A percentile compares a stretch with the other conserved stretches of the same genome.
These are phyloP conservation scores for Chaetomium strumarium DNA, from an alignment of 2,329 filamentous ascomycete genomes.

Conservation along the genomic window DNA sequence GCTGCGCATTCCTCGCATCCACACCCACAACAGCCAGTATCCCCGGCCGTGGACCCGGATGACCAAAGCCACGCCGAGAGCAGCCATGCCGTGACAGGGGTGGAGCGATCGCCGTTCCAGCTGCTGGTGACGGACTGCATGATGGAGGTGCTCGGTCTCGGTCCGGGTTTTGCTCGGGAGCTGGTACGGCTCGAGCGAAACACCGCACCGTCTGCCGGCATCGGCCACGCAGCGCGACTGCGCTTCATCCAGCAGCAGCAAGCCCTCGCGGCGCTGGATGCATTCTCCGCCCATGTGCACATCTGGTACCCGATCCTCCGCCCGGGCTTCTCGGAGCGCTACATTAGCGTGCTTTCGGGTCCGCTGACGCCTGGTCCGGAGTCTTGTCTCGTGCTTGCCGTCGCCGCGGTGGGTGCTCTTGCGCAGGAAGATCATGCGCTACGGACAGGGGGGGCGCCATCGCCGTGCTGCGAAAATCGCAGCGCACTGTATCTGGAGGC, in stretches of 20 bases:
- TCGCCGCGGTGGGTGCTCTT: constrained; percentile 2
- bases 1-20: background rate
- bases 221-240: background rate
- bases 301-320: constrained; percentile 6
- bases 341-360: background rate
- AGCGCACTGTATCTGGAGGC: constrained; percentile 4
- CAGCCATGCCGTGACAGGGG: constrained; percentile 6
- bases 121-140: constrained; percentile 5
- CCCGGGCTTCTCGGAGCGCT: constrained; percentile 5
- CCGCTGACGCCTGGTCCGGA: background rate
- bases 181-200: background rate
- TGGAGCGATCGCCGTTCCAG: constrained; percentile 4
- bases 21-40: background rate
- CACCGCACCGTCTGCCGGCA: background rate
- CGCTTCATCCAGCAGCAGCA: constrained; percentile 1
- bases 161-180: background rate
- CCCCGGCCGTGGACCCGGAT: constrained; percentile 1
- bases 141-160: constrained; percentile 6
- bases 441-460: background rate
- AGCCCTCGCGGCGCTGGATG: constrained; percentile 1
- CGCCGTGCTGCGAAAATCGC: background rate
- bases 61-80: constrained; percentile 1
- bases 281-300: constrained; percentile 4
- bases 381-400: background rate
- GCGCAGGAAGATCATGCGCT: background rate